Evolutionary conservation across 331 rosid genomes (phyloP).

Genomic region (Rhamnella rubrinervis): DNA sequence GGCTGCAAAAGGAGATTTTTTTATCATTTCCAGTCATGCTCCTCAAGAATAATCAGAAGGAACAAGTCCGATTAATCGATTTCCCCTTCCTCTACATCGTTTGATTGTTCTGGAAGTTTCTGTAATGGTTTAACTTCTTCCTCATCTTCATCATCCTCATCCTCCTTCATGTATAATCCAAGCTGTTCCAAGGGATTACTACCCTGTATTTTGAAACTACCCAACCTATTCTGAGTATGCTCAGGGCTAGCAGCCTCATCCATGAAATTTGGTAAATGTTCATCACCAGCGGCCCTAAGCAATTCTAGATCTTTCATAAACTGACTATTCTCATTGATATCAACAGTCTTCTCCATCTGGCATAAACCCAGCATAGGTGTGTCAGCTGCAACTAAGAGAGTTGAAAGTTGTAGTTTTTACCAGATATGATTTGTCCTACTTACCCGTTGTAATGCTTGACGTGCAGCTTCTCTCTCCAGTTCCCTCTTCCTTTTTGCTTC

Average conservation of each 20-base stretch:
- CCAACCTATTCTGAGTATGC: slow-evolving; percentile 44
- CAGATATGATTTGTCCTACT: neutral
- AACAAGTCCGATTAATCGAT: slow-evolving; percentile 21
- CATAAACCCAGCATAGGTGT: slow-evolving; percentile 11
- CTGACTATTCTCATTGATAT: slow-evolving; percentile 71
- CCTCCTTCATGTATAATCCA: slow-evolving; percentile 79
- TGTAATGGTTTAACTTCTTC: slow-evolving; percentile 46
- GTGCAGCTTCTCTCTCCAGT: slow-evolving; percentile 89
- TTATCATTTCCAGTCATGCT: slow-evolving; percentile 8
- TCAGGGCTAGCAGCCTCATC: slow-evolving; percentile 58
- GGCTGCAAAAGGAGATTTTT: too few relatives aligned
- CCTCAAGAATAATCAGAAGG: neutral
- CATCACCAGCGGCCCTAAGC: slow-evolving; percentile 61
- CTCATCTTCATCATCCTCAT: slow-evolving; percentile 86
- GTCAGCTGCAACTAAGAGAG: slow-evolving; percentile 16
- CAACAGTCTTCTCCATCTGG: slow-evolving; percentile 93
- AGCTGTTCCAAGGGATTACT: slow-evolving; percentile 76
- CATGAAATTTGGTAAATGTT: slow-evolving; percentile 40
- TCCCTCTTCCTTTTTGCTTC: slow-evolving; percentile 78
- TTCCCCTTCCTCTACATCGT: slow-evolving; percentile 50
- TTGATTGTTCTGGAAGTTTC: slow-evolving; percentile 29
- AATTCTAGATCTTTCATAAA: slow-evolving; percentile 80
- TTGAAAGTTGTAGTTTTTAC: slow-evolving; percentile 6
- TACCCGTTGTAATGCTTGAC: slow-evolving; percentile 81
- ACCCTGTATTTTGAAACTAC: slow-evolving; percentile 68